Evolutionary conservation across 805 yeast species (phyloP), one percentile per base, ranked within the genome.

Genomic region (Metschnikowia matae): DNA sequence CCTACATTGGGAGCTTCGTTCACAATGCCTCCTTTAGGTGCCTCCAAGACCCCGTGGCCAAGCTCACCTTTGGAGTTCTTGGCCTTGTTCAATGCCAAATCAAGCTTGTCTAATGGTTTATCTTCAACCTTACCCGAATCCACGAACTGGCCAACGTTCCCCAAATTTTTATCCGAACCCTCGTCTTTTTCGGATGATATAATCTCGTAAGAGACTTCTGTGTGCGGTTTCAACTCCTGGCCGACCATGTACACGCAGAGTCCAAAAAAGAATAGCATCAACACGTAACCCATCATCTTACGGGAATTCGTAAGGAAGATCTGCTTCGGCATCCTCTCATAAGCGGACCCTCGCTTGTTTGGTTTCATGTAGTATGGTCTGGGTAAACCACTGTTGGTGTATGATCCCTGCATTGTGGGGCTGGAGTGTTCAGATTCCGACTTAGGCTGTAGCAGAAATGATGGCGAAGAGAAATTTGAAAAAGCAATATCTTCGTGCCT

Each of bases 361-460:
- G 78, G 77, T 56, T 71, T 73, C 77, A 73, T 73, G 56, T 73
- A 70, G 59, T 73, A 73, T 6, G 78, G 78, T 51, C 77, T 62
- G 18, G 78, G 78, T 44, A 73, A 65, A 14, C 77, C 78, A 53
- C 69, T 65, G 48, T 62, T 65, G 48, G 69, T 70, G 56, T 73
- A 71, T 11, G 71, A 61, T 35, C 78, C 78, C 63, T 73, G 78
- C 78, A 73, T 73, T n/a, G 38, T 42, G 45, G 29, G 38, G 45
- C 37, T 32, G 10, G n/a, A 3, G 26, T 42, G 15, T 34, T n/a
- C 29, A 15, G 23, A 3, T 14, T 21, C 8, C 5, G n/a, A 21
- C 8, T n/a, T 8, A n/a, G 23, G 32, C 17, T 5, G 13, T 4
- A 39, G 20, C 20, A 17, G 31, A n/a, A 23, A n/a, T 21, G 42